phyloP scores from a whole-genome alignment of 108 stramenopile species.

The Hondaea fermentalgiana region DNA sequence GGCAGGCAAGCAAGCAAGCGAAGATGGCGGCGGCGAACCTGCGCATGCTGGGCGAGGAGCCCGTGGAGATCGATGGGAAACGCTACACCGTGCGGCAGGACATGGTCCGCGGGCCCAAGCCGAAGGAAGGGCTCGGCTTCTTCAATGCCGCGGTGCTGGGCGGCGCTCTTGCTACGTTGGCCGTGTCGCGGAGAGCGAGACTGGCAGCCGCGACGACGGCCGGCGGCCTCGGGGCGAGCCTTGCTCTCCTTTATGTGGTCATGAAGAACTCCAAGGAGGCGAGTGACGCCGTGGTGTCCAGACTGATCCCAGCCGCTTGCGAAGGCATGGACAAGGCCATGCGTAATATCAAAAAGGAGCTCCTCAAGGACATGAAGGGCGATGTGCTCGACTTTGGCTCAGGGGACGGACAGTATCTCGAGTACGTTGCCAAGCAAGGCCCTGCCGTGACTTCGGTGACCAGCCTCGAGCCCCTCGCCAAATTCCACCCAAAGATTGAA shows the following conservation, averaged over 20 bases:
- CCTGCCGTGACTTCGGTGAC: conserved; percentile 20
- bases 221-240: not conserved
- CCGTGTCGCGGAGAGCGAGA: not conserved
- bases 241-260: not conserved
- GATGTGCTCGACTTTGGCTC: conserved; percentile 37
- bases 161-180: not conserved
- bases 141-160: too few relatives aligned
- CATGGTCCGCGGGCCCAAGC: too few relatives aligned
- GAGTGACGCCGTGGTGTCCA: not conserved
- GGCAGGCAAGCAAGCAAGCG: too few relatives aligned
- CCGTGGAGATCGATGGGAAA: too few relatives aligned
- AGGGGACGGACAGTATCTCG: conserved; percentile 38
- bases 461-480: conserved; percentile 25
- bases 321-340: not conserved
- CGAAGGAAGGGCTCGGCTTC: too few relatives aligned
- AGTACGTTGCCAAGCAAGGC: not conserved
- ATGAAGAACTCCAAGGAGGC: not conserved
- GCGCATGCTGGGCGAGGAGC: too few relatives aligned
- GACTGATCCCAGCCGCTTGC: not conserved
- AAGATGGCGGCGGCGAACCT: too few relatives aligned
- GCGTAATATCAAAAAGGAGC: not conserved
- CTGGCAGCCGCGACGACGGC: not conserved
- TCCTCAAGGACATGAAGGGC: conserved; percentile 22
- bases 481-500: conserved; percentile 21
- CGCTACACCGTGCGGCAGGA: too few relatives aligned